Base-by-base conservation (phyloP, 2,329 filamentous ascomycete genomes). In the Verticillium albo-atrum region DNA sequence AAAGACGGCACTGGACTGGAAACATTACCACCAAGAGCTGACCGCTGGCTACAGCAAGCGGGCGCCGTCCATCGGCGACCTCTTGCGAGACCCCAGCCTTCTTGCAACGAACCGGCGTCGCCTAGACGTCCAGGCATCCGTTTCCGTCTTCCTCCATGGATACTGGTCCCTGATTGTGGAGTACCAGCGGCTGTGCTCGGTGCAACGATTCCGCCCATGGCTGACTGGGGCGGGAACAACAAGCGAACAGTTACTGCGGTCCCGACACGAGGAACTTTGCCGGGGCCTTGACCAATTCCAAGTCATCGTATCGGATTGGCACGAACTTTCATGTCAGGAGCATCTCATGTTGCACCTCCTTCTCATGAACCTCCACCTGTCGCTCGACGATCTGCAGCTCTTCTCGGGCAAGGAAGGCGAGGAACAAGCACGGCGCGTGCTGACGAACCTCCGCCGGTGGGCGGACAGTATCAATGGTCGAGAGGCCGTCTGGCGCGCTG, bases 351-450 rank as follows among this genome's bases (percentile, higher is more conserved):
- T 82, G 9, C 77, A 82, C 65, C 74, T 88, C 1, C 75, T 89
- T 12, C 74, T 86, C 59, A 82, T 89, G 77, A 83, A 89, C 66
- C 75, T 89, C 4, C 82, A 89, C 68, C 80, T 87, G 51, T 85
- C 84, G 0, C 74, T 89, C 3, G 82, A 88, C 63, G 86, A 89
- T 60, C 74, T 90, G 17, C 86, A 89, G 66, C 78, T 87, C 4
- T 89, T 90, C 63, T 84, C 85, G 0, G 88, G 88, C 5, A 86
- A 88, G 51, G 86, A 88, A 63, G 87, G 85, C 26, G 82, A 87
- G 62, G 86, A 88, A 34, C 84, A 89, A 67, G 87, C 87, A 4
- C 79, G 83, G 4, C 74, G 80, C 6, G 79, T 86, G 15, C 87
- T 86, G 62, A 81, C 84, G 0, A 74, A 79, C 0, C 74, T 89